A percentile compares a stretch with the other conserved stretches of the same genome.
These are phyloP conservation scores for Colletotrichum sp. DNA, from an alignment of 2,329 filamentous ascomycete species.

Conservation along the genomic window DNA sequence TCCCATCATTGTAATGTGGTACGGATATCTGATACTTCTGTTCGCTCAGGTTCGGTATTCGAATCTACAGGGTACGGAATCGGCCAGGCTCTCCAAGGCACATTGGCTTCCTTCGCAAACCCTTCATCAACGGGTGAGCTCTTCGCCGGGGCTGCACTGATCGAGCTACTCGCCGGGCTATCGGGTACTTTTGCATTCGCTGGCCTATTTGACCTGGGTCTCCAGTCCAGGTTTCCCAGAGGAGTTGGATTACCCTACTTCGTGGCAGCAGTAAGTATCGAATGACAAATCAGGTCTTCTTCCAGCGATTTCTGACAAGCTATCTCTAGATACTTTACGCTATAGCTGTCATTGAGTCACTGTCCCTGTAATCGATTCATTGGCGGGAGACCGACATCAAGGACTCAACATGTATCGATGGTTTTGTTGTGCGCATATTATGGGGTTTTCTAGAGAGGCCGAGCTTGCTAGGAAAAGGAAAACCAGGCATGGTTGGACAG, in stretches of 20 bases:
- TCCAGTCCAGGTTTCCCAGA: background rate
- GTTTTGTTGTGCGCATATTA: accelerated
- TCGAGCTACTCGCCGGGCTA: background rate
- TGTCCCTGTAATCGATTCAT: background rate
- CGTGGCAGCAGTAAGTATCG: background rate
- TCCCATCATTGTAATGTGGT: background rate
- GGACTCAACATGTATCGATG: background rate
- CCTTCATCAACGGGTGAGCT: background rate
- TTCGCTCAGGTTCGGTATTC: background rate
- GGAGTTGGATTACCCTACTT: background rate
- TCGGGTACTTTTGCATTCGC: background rate
- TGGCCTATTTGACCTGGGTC: background rate
- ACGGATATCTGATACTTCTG: no score
- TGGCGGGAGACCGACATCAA: accelerated
- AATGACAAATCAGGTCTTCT: background rate
- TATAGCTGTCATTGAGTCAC: background rate
- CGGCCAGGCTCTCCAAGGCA: background rate
- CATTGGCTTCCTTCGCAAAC: background rate
- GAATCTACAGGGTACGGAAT: background rate
- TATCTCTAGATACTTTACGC: background rate
- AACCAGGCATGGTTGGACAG: background rate
- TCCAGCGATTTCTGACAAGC: accelerated
- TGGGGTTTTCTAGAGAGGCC: background rate
- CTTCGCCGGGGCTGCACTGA: background rate
- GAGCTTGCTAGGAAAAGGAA: background rate